Base-by-base conservation (phyloP, 148 eudicot genomes). In the Rhododendron henanense region DNA sequence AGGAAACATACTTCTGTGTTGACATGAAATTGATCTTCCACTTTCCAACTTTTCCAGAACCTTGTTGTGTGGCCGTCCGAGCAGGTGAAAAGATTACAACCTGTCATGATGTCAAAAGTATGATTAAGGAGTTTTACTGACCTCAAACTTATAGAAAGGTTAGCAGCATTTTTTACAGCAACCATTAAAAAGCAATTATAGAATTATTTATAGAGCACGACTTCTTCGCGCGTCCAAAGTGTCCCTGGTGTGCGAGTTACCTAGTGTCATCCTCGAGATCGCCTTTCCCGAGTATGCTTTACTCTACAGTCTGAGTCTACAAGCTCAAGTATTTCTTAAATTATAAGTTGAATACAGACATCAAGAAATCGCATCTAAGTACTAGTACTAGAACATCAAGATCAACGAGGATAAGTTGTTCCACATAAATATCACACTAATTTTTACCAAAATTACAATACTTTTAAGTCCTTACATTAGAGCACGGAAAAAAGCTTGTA, bases 11-110 rank as follows among this genome's bases (percentile, higher is more conserved):
- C 96, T 95, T 95, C 78, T 94, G 98, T n/a, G 99, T 96, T 37
- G 98, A 96, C 82, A 96, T 76, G 88, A 96, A 96, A 84, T 96
- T 96, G 67, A 95, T 96, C 78, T 93, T 96, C 99, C 98, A 96
- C 86, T 85, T 92, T 71, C 98, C 98, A 87, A 95, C 91, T 90
- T 96, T 96, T 71, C 99, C 99, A 71, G 98, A 91, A 85, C 98
- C 99, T 91, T 95, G 98, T 85, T 96, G 98, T 6, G 96, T 82
- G 55, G 98, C 99, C 84, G 93, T 89, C 85, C 98, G 92, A 83
- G 98, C 98, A 89, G 99, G 98, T 53, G 98, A 94, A 88, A 84
- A 93, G 19, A 96, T 94, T 78, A 95, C 89, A 88, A 96, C 99
- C 99, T 96, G 90, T 5, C 48, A 83, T 16, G 3, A 87, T 13